Evolutionary conservation across 2,329 filamentous ascomycete species (phyloP).

Genomic region (Pseudogymnoascus sp.): DNA sequence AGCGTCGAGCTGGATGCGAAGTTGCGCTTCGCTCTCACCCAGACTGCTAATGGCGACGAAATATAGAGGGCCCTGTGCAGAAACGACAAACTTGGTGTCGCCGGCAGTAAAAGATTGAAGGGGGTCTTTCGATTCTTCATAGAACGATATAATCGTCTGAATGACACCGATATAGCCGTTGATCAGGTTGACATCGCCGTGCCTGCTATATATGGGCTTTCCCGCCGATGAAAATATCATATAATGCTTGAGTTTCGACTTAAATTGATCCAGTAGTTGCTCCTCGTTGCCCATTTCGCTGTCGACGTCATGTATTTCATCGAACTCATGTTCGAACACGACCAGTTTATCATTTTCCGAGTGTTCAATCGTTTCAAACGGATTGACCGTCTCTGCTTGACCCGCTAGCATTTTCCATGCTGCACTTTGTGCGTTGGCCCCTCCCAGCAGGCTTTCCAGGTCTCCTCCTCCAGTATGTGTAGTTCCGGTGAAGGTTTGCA

Average conservation of each 20-base stretch:
- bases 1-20: conserved; percentile 82
- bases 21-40: conserved; percentile 83
- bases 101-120: conserved; percentile 84
- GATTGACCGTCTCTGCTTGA: conserved; percentile 52
- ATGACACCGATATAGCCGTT: conserved; percentile 92
- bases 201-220: conserved; percentile 94
- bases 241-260: conserved; percentile 92
- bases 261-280: conserved; percentile 63
- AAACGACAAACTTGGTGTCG: conserved; percentile 75
- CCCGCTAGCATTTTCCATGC: conserved; percentile 63
- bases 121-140: conserved; percentile 70
- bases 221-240: conserved; percentile 92
- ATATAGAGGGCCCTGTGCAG: conserved; percentile 80
- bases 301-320: conserved; percentile 58
- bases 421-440: conserved; percentile 57
- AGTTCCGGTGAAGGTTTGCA: conserved; percentile 37
- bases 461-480: conserved; percentile 47
- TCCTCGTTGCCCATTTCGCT: conserved; percentile 49
- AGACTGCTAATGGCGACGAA: conserved; percentile 89
- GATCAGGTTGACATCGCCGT: conserved; percentile 83
- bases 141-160: conserved; percentile 97
- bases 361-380: conserved; percentile 50
- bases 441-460: conserved; percentile 72
- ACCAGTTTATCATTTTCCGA: conserved; percentile 48
- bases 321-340: conserved; percentile 72